phyloP scores from a whole-genome alignment of 2,329 filamentous ascomycete species.

The Colletotrichum karsti region DNA sequence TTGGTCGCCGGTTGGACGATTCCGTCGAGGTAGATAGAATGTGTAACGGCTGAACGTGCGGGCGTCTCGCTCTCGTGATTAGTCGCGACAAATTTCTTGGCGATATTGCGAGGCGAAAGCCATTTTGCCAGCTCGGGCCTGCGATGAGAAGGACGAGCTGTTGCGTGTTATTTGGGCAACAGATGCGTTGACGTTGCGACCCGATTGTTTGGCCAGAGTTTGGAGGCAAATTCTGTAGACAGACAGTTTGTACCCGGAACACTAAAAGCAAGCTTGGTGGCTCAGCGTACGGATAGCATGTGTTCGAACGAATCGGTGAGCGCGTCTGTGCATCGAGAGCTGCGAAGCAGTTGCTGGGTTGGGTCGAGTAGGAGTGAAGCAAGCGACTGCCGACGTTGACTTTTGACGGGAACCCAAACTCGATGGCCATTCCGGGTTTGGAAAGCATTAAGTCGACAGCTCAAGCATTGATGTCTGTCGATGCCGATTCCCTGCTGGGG shows the following conservation, averaged over 20 bases:
- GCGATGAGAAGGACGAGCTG: background rate
- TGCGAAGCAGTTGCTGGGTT: background rate
- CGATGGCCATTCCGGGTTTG: background rate
- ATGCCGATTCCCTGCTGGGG: background rate
- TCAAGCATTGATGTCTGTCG: background rate
- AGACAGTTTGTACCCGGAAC: background rate
- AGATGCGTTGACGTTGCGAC: background rate
- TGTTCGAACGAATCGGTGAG: background rate
- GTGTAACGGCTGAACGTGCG: background rate
- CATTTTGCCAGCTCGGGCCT: background rate
- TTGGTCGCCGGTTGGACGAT: background rate
- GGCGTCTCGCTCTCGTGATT: conserved; percentile 7
- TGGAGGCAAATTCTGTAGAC: background rate
- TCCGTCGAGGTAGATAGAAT: background rate
- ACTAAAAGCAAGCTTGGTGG: background rate
- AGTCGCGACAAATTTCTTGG: background rate
- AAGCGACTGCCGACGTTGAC: background rate
- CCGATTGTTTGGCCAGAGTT: background rate
- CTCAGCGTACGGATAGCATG: background rate
- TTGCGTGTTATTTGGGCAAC: background rate
- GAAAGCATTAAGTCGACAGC: background rate
- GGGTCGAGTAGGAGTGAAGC: background rate
- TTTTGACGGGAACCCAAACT: background rate
- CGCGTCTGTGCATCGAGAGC: conserved; percentile 6
- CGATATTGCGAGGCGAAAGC: background rate